Evolutionary conservation across 495 filamentous ascomycete genomes (phyloP).

Genomic region (Parathielavia hyrcaniae): DNA sequence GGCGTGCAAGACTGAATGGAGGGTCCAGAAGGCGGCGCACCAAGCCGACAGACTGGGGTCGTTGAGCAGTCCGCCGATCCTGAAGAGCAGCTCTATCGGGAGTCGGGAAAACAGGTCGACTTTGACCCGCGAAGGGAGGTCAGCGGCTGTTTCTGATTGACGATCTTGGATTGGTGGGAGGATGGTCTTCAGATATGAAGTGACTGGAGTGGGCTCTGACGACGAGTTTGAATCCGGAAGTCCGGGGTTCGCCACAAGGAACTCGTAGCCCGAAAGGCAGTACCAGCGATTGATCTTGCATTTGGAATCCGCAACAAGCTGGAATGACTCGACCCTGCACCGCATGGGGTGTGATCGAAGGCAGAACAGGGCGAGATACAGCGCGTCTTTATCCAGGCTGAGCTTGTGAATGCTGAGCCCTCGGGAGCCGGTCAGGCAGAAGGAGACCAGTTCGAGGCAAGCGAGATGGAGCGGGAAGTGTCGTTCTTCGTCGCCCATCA

Average conservation of each 20-base stretch:
- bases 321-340: no score
- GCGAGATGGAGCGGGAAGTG: background rate
- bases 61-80: background rate
- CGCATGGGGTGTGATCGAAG: no score
- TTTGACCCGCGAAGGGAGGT: background rate
- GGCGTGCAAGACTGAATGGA: background rate
- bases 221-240: background rate
- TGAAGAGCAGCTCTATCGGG: background rate
- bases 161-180: background rate
- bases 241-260: background rate
- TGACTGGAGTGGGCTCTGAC: background rate
- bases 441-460: background rate
- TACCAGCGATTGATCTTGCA: no score
- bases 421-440: background rate
- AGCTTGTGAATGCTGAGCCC: background rate
- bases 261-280: background rate
- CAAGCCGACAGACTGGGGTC: background rate
- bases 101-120: background rate
- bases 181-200: background rate
- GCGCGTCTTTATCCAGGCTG: background rate
- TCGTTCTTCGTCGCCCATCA: background rate
- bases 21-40: background rate
- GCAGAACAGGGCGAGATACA: background rate
- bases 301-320: no score
- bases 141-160: background rate